Evolutionary conservation across 352 stramenopile species (phyloP).

Genomic region (Globisporangium paroecandrum): DNA sequence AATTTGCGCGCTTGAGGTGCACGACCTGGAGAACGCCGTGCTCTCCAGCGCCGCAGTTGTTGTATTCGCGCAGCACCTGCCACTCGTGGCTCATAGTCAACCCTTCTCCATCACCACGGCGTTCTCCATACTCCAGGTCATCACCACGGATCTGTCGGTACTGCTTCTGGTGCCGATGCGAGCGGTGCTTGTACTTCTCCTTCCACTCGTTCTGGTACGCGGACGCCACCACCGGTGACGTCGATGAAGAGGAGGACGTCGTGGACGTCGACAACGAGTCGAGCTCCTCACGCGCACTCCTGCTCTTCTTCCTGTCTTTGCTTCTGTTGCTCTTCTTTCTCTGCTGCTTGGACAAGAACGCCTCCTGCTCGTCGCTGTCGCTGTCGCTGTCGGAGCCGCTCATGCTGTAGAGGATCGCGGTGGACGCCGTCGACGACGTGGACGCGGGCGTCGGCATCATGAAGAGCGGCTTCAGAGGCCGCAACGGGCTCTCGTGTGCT

Average conservation of each 20-base stretch:
- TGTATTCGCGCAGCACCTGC: constrained; percentile 17
- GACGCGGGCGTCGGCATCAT: constrained; percentile 14
- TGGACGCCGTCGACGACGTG: constrained; percentile 10
- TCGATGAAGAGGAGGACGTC: not conserved
- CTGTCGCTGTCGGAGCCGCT: constrained; percentile 12
- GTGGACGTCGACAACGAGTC: not conserved
- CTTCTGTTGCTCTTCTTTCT: not conserved
- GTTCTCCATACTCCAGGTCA: constrained; percentile 11
- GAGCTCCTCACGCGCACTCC: not conserved
- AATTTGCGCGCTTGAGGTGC: constrained; percentile 52
- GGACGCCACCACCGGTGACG: not conserved
- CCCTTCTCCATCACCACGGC: not conserved
- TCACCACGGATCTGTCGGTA: not conserved
- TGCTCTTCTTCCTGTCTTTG: not conserved
- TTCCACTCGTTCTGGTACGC: not conserved
- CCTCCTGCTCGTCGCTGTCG: constrained; percentile 9
- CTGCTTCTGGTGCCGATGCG: not conserved
- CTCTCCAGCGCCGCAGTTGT: not conserved
- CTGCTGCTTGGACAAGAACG: constrained; percentile 4
- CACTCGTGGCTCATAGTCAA: constrained; percentile 12
- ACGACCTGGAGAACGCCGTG: constrained; percentile 41
- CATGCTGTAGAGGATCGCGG: constrained; percentile 7
- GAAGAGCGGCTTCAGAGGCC: constrained; percentile 3
- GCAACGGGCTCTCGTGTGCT: not conserved
- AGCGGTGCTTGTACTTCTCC: constrained; percentile 4